Conservation (phyloP, 805 yeast genomes). For the Kuraishia molischiana region DNA sequence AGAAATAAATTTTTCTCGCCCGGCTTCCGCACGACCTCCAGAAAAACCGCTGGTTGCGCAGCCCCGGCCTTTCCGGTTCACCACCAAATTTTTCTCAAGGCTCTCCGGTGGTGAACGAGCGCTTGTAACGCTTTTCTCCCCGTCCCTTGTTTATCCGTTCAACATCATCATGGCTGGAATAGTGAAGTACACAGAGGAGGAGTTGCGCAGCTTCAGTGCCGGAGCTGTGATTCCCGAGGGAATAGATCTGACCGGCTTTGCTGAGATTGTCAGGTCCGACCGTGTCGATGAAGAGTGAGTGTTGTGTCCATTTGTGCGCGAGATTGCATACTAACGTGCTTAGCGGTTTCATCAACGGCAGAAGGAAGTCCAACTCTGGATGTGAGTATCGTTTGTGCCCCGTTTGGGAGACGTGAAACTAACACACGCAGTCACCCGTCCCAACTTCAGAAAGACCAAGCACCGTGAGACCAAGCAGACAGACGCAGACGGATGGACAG, state of each 20-base stretch:
- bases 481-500: conserved; percentile 75
- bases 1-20: no score
- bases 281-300: not conserved
- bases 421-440: conserved; percentile 29
- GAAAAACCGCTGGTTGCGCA: no score
- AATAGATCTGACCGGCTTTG: conserved; percentile 55
- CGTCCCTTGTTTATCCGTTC: no score
- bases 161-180: conserved; percentile 6
- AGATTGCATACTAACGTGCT: not conserved
- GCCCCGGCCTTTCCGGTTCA: no score
- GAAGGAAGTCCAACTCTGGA: conserved; percentile 6
- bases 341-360: conserved; percentile 14
- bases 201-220: conserved; percentile 48
- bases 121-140: no score
- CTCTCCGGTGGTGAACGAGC: no score
- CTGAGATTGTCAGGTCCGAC: conserved; percentile 33
- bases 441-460: conserved; percentile 46
- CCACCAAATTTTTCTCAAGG: no score
- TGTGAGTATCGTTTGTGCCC: conserved; percentile 9
- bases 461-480: conserved; percentile 38
- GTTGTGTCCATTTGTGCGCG: not conserved
- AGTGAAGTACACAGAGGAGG: conserved; percentile 66
- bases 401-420: no score
- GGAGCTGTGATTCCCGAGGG: conserved; percentile 52
- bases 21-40: no score